Conservation (phyloP, 495 filamentous ascomycete species). For the Talaromyces ruber region DNA sequence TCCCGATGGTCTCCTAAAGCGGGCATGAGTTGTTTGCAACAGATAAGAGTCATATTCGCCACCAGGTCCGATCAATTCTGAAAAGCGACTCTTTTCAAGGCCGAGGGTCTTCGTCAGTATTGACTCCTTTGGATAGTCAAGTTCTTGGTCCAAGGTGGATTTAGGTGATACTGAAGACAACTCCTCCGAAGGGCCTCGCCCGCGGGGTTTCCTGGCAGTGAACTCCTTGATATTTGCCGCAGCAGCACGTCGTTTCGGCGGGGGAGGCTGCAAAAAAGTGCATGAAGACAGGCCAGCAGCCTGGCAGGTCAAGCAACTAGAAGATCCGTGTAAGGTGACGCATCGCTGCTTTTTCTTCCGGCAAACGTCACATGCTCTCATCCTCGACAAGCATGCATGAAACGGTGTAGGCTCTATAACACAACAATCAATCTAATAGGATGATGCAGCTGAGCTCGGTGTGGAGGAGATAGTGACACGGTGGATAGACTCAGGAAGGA, state of each 20-base stretch:
- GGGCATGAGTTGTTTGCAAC: conserved; percentile 8
- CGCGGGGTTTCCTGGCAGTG: neutral
- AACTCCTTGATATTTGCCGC: neutral
- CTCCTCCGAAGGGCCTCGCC: neutral
- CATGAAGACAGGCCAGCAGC: conserved; percentile 49
- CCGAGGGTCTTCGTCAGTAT: conserved; percentile 12
- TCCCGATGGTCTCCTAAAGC: neutral
- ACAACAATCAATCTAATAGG: neutral
- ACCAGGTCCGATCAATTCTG: conserved; percentile 14
- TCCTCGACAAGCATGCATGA: conserved; percentile 1
- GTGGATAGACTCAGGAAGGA: too few species aligned
- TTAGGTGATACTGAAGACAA: neutral
- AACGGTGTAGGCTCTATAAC: neutral
- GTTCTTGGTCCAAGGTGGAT: neutral
- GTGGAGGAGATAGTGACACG: too few species aligned
- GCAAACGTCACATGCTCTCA: conserved; percentile 49
- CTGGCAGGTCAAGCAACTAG: conserved; percentile 54
- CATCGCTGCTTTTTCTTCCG: conserved; percentile 62
- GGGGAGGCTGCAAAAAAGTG: conserved; percentile 54
- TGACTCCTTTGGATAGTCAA: conserved; percentile 3
- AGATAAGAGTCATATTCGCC: conserved; percentile 16
- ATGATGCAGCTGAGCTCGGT: too few species aligned
- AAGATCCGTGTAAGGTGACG: conserved; percentile 60
- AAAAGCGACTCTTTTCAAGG: conserved; percentile 15
- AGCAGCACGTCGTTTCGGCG: conserved; percentile 20